Conservation (phyloP, 2,329 filamentous ascomycete species). For the Pseudopithomyces maydicus region DNA sequence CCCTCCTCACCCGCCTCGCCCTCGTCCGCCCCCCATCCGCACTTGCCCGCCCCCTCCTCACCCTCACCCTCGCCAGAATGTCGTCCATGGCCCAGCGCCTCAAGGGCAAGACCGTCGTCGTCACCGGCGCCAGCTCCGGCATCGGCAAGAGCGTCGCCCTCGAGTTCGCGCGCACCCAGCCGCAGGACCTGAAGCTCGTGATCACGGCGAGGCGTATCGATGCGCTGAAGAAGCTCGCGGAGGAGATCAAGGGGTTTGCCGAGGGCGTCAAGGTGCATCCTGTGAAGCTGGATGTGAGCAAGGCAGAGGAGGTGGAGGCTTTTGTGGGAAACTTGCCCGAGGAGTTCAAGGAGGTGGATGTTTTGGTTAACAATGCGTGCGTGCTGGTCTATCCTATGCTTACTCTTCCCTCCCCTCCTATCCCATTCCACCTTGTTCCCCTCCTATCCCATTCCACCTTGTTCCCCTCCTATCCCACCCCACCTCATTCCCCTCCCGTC, state of each 20-base stretch:
- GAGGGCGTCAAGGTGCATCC: constrained; percentile 76
- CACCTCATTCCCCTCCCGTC: too few relatives aligned
- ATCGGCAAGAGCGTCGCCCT: constrained; percentile 85
- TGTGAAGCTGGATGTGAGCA: constrained; percentile 86
- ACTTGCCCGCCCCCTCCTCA: constrained; percentile 18
- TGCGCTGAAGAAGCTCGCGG: constrained; percentile 73
- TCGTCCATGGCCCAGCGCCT: constrained; percentile 81
- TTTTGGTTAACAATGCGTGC: constrained; percentile 96
- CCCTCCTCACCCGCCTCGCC: constrained; percentile 17
- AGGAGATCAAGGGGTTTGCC: constrained; percentile 76
- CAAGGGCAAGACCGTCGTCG: constrained; percentile 86
- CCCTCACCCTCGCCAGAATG: constrained; percentile 60
- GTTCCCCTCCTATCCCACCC: too few relatives aligned
- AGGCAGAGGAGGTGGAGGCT: constrained; percentile 70
- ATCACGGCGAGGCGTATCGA: constrained; percentile 88
- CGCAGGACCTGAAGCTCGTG: constrained; percentile 79
- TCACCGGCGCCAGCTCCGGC: constrained; percentile 92
- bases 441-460: too few relatives aligned
- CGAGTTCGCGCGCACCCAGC: constrained; percentile 88
- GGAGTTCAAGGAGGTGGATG: constrained; percentile 82
- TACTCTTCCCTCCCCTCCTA: neutral
- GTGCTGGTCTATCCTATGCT: too few relatives aligned
- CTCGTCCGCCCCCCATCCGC: constrained; percentile 15
- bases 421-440: neutral
- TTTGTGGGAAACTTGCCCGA: constrained; percentile 77